Conservation (phyloP, 257 asterid genomes). For the Capsicum chinense region DNA sequence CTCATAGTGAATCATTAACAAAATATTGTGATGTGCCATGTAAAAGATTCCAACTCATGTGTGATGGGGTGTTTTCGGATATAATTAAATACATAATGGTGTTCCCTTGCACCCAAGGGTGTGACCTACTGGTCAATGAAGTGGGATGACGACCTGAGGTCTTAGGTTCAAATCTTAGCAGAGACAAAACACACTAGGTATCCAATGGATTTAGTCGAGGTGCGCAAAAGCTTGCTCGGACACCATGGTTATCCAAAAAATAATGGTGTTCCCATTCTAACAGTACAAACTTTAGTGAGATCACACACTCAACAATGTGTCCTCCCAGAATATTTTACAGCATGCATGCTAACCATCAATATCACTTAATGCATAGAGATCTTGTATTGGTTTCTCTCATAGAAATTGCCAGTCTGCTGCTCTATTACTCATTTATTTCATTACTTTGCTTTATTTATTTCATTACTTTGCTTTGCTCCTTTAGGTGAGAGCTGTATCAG, state of each 20-base stretch:
- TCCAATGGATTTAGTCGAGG: too few relatives aligned
- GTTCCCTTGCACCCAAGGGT: neutral
- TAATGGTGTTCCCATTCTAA: neutral
- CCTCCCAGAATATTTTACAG: slow-evolving; percentile 15
- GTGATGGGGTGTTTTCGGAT: neutral
- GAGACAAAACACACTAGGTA: too few relatives aligned
- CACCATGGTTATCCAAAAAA: neutral
- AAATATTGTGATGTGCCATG: neutral
- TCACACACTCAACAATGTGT: neutral
- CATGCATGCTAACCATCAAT: neutral
- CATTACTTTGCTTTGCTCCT: slow-evolving; percentile 36
- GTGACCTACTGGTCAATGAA: too few relatives aligned
- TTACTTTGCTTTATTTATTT: slow-evolving; percentile 32
- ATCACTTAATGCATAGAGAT: neutral
- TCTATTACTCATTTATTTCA: slow-evolving; percentile 11
- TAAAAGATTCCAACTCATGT: neutral
- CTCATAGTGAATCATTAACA: neutral
- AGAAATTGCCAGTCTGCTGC: neutral
- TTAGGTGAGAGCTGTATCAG: slow-evolving; percentile 94
- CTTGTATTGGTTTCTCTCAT: slow-evolving; percentile 12
- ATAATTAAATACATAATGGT: slow-evolving; percentile 8
- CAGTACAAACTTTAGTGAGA: neutral
- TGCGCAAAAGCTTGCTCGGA: too few relatives aligned
- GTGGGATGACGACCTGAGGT: too few relatives aligned
- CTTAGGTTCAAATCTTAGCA: too few relatives aligned